phyloP scores from a whole-genome alignment of 2,329 filamentous ascomycete genomes.

The Diaporthe vaccinii region DNA sequence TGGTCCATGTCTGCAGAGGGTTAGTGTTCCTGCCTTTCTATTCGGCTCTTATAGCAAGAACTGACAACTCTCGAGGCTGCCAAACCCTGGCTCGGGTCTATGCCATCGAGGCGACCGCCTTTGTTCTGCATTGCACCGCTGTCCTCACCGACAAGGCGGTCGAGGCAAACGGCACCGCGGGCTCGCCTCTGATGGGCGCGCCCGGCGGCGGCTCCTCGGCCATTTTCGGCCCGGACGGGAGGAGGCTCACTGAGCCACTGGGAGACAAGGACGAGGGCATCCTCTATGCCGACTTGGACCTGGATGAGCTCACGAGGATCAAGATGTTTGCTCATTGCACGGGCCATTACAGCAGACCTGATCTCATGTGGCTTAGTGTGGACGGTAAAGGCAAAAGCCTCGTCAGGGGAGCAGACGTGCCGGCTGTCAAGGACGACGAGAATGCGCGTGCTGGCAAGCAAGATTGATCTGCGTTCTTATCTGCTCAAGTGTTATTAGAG shows the following conservation, averaged over 20 bases:
- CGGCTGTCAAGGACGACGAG: not conserved
- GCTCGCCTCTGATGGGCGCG: constrained; percentile 34
- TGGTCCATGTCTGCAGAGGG: constrained; percentile 50
- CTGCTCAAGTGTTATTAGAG: not conserved
- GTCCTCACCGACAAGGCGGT: constrained; percentile 47
- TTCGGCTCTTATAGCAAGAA: too few relatives aligned
- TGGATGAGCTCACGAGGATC: constrained; percentile 33
- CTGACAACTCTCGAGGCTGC: constrained; percentile 46
- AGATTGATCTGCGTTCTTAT: not conserved
- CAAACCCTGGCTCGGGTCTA: constrained; percentile 64
- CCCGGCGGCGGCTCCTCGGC: constrained; percentile 45
- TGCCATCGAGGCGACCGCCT: constrained; percentile 68
- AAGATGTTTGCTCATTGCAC: constrained; percentile 32
- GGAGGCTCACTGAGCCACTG: constrained; percentile 41
- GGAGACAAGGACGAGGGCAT: constrained; percentile 32
- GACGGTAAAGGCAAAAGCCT: constrained; percentile 47
- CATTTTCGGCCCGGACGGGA: constrained; percentile 44
- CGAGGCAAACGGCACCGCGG: constrained; percentile 18
- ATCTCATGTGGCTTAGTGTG: constrained; percentile 42
- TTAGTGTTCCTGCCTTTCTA: not conserved
- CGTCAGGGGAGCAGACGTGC: constrained; percentile 11
- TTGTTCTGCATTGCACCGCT: constrained; percentile 66
- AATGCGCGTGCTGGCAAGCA: not conserved
- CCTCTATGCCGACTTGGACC: constrained; percentile 24
- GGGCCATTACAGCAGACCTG: constrained; percentile 37